Percentiles rank a stretch among this genome's conserved stretches.
Conservation (phyloP, 2,329 filamentous ascomycete species). For the Esteya vermicola region DNA sequence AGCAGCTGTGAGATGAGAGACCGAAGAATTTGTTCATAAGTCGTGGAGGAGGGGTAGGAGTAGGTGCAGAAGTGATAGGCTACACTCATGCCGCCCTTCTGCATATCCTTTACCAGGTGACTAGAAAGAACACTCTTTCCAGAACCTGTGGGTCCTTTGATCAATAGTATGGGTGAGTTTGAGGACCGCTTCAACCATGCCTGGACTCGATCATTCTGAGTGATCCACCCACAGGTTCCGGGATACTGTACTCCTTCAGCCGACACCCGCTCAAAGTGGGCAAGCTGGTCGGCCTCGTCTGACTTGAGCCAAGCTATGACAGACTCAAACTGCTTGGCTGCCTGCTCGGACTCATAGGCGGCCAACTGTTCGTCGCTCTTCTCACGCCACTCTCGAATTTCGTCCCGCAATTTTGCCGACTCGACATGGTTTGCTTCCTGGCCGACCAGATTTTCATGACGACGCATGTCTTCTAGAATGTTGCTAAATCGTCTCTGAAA, state of each 20-base stretch:
- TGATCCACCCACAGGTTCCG: slow-evolving; percentile 21
- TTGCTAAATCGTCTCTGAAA: slow-evolving; percentile 20
- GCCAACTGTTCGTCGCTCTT: slow-evolving; percentile 11
- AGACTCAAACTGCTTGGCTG: slow-evolving; percentile 12
- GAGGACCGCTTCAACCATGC: slow-evolving; percentile 13
- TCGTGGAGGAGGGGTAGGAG: slow-evolving; percentile 15
- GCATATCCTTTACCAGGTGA: slow-evolving; percentile 17
- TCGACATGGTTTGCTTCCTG: slow-evolving; percentile 17
- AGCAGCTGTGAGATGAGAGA: slow-evolving; percentile 19
- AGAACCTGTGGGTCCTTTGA: slow-evolving; percentile 20
- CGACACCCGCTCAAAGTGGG: slow-evolving; percentile 15
- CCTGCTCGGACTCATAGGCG: slow-evolving; percentile 12
- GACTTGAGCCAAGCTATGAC: slow-evolving; percentile 17
- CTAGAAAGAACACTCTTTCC: slow-evolving; percentile 22
- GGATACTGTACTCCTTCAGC: slow-evolving; percentile 13
- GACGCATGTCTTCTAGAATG: slow-evolving; percentile 19
- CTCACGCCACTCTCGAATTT: slow-evolving; percentile 13
- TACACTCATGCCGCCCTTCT: slow-evolving; percentile 8
- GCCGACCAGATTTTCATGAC: slow-evolving; percentile 18
- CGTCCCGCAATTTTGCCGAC: slow-evolving; percentile 11
- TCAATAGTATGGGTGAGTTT: slow-evolving; percentile 14
- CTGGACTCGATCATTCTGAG: slow-evolving; percentile 14
- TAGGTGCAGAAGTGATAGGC: slow-evolving; percentile 21
- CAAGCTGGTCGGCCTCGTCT: slow-evolving; percentile 17
- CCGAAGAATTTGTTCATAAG: slow-evolving; percentile 18